These are phyloP conservation scores for Pythium scleroteichum DNA, from an alignment of 352 stramenopile genomes.

Conservation along the genomic window DNA sequence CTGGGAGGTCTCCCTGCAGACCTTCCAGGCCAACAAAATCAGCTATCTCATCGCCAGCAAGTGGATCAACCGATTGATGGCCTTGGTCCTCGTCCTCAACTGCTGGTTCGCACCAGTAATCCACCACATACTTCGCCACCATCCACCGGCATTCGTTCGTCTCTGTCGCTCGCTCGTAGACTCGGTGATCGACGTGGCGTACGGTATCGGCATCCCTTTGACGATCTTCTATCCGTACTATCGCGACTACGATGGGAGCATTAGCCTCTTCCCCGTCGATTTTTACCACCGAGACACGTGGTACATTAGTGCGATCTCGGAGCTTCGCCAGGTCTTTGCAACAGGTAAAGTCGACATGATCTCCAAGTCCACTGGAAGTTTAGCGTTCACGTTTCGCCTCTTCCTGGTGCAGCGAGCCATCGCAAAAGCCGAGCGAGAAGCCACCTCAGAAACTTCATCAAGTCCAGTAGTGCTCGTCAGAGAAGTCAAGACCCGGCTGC, in stretches of 20 bases:
- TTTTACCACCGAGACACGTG: slow-evolving; percentile 22
- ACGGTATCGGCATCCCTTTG: slow-evolving; percentile 20
- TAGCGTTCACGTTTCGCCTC: slow-evolving; percentile 7
- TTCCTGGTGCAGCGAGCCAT: not conserved
- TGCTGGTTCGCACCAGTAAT: slow-evolving; percentile 28
- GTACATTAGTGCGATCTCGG: slow-evolving; percentile 13
- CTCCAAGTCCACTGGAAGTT: slow-evolving; percentile 8
- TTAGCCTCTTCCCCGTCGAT: slow-evolving; percentile 1
- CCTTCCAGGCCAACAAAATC: slow-evolving; percentile 29
- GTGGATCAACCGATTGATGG: slow-evolving; percentile 29
- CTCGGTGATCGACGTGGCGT: slow-evolving; percentile 22
- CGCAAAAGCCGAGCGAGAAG: not conserved
- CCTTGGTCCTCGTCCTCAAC: slow-evolving; percentile 16
- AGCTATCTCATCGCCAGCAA: slow-evolving; percentile 16
- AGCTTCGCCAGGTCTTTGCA: slow-evolving; percentile 17
- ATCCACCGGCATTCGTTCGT: slow-evolving; percentile 4
- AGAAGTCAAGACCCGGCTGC: not conserved
- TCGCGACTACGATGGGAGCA: not conserved
- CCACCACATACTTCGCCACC: slow-evolving; percentile 12
- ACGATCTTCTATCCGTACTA: slow-evolving; percentile 16
- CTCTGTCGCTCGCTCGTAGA: slow-evolving; percentile 10
- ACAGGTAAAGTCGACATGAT: slow-evolving; percentile 22
- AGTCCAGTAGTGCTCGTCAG: not conserved
- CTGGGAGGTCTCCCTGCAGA: slow-evolving; percentile 27
- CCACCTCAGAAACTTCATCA: not conserved